Evolutionary conservation across 202 grass and related monocot genomes (phyloP).

Genomic region (Panicum hallii): DNA sequence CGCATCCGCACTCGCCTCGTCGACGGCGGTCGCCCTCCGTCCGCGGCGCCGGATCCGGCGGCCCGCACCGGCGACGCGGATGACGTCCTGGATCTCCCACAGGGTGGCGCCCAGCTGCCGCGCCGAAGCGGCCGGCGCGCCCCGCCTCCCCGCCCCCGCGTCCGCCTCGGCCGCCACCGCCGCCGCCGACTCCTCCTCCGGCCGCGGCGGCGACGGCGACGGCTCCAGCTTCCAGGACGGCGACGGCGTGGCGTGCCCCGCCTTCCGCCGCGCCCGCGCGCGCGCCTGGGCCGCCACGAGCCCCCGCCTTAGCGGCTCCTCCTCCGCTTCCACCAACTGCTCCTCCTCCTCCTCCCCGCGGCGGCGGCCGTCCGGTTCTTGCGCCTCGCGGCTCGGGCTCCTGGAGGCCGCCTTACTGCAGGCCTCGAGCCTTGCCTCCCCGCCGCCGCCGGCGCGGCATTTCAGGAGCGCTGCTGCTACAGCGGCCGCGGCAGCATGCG

Average conservation of each 20-base stretch:
- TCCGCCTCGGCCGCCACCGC: slow-evolving; percentile 1
- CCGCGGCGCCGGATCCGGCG: slow-evolving; percentile 58
- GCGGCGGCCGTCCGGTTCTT: slow-evolving; percentile 21
- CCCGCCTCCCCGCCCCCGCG: slow-evolving; percentile 36
- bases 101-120: slow-evolving; percentile 86
- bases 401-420: background rate
- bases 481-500: background rate
- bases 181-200: background rate
- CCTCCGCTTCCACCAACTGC: slow-evolving; percentile 8
- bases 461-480: background rate
- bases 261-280: slow-evolving; percentile 53
- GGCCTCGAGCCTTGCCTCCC: background rate
- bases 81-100: slow-evolving; percentile 91
- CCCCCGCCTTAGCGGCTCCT: slow-evolving; percentile 54
- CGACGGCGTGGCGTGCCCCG: slow-evolving; percentile 64
- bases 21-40: slow-evolving; percentile 25
- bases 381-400: background rate
- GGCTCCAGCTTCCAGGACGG: slow-evolving; percentile 89
- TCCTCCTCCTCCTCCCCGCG: slow-evolving; percentile 40
- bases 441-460: slow-evolving; percentile 28
- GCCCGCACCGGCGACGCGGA: slow-evolving; percentile 24
- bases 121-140: slow-evolving; percentile 65
- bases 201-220: slow-evolving; percentile 41
- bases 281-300: slow-evolving; percentile 47
- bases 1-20: slow-evolving; percentile 24